Conservation (phyloP, 169 alveolate species). For the Sarcocystis neurona region DNA sequence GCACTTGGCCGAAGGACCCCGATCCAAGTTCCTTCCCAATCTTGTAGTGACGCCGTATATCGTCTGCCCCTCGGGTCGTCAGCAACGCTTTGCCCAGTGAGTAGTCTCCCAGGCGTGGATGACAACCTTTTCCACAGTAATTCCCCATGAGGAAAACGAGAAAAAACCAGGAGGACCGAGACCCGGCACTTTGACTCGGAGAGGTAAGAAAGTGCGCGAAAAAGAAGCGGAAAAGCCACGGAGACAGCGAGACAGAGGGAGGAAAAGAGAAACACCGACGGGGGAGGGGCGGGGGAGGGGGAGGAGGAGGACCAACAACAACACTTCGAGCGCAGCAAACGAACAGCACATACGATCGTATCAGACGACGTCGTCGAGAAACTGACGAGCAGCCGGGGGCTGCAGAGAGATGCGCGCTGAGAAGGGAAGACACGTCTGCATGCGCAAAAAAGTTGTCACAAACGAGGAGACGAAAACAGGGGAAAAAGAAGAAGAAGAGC, state of each 20-base stretch:
- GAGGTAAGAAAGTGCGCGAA: too few species aligned
- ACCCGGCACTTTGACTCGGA: too few species aligned
- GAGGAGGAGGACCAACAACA: neutral
- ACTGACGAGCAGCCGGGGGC: too few species aligned
- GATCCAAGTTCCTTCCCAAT: constrained; percentile 54
- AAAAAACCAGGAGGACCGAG: neutral
- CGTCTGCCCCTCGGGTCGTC: constrained; percentile 47
- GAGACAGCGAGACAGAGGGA: neutral
- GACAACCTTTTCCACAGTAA: neutral
- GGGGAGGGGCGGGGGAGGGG: neutral
- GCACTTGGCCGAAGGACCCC: constrained; percentile 77
- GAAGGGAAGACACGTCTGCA: too few species aligned
- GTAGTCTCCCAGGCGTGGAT: neutral
- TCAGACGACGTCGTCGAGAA: too few species aligned
- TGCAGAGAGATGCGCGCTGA: too few species aligned
- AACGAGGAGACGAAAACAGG: too few species aligned
- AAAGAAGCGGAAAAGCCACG: neutral
- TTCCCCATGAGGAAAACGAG: neutral
- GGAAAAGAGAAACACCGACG: neutral
- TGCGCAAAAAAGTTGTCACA: too few species aligned
- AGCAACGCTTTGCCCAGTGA: neutral
- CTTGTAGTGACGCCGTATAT: constrained; percentile 55
- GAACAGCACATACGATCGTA: too few species aligned
- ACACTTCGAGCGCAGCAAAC: too few species aligned
- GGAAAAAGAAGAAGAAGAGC: too few species aligned